Conservation (phyloP, 345 rosid species). For the Dipteronia sinensis region DNA sequence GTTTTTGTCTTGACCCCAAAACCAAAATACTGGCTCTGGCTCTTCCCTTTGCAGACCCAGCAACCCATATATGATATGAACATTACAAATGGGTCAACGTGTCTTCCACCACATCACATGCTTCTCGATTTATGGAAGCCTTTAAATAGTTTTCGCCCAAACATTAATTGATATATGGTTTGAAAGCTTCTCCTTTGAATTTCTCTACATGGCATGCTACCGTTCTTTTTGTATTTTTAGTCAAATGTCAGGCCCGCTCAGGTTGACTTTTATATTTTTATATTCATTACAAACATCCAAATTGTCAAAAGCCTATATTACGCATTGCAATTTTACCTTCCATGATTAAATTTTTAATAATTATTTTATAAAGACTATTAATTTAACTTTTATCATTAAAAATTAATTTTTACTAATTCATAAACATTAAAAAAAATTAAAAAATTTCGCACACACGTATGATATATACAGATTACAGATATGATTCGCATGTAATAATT, state of each 20-base stretch:
- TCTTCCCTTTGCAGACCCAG: too few relatives aligned
- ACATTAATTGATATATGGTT: not conserved
- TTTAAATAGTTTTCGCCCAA: not conserved
- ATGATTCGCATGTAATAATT: too few relatives aligned
- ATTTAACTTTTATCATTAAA: too few relatives aligned
- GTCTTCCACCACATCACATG: not conserved
- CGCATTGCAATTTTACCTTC: not conserved
- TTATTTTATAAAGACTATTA: too few relatives aligned
- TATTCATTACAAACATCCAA: slow-evolving; percentile 6
- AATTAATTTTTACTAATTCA: too few relatives aligned
- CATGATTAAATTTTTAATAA: too few relatives aligned
- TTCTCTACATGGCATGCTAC: not conserved
- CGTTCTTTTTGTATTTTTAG: not conserved
- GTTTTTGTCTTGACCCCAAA: too few relatives aligned
- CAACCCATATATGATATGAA: too few relatives aligned
- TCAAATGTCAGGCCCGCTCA: slow-evolving; percentile 26
- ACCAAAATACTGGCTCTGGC: too few relatives aligned
- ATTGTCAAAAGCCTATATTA: not conserved
- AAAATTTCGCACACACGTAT: too few relatives aligned
- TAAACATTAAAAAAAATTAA: too few relatives aligned
- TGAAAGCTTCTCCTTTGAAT: slow-evolving; percentile 23
- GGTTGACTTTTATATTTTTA: slow-evolving; percentile 23
- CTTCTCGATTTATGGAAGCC: not conserved
- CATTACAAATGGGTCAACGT: not conserved
- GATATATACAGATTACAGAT: too few relatives aligned